These are phyloP conservation scores for Protostelium mycophagum DNA, from an alignment of 78 protist genomes.

Conservation along the genomic window DNA sequence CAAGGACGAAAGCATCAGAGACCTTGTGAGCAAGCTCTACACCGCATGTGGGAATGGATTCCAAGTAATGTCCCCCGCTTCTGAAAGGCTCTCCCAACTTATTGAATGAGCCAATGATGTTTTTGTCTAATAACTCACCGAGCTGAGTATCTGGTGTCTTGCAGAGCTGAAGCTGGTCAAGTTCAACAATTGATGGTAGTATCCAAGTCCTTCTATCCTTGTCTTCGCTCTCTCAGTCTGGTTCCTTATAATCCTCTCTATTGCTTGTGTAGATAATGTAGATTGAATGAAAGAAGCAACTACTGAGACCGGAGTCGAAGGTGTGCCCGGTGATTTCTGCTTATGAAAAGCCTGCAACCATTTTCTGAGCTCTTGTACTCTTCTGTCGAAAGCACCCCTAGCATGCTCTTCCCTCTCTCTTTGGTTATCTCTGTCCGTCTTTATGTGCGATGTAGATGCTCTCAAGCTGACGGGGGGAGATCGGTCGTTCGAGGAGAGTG, in stretches of 20 bases:
- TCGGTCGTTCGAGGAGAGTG: background rate
- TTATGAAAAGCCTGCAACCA: slow-evolving; percentile 3
- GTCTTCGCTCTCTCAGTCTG: background rate
- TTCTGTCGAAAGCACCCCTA: background rate
- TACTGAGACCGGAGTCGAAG: background rate
- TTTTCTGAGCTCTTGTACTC: slow-evolving; percentile 4
- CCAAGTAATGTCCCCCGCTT: slow-evolving; percentile 4
- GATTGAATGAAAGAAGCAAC: slow-evolving; percentile 1
- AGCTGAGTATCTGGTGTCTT: slow-evolving; percentile 7
- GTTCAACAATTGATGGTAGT: background rate
- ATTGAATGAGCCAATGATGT: too few species aligned
- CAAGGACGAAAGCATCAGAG: background rate
- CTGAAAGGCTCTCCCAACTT: background rate
- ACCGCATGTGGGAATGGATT: background rate
- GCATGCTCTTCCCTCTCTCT: slow-evolving; percentile 5
- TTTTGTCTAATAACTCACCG: too few species aligned
- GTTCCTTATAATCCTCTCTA: background rate
- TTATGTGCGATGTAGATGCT: background rate
- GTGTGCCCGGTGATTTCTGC: background rate
- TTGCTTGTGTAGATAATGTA: background rate
- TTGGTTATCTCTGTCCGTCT: background rate
- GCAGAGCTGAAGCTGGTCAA: background rate
- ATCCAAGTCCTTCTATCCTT: background rate
- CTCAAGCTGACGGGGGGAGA: background rate
- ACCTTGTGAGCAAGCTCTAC: slow-evolving; percentile 4